These are phyloP conservation scores for Exophiala aquamarina DNA, from an alignment of 2,329 filamentous ascomycete species.

Conservation along the genomic window DNA sequence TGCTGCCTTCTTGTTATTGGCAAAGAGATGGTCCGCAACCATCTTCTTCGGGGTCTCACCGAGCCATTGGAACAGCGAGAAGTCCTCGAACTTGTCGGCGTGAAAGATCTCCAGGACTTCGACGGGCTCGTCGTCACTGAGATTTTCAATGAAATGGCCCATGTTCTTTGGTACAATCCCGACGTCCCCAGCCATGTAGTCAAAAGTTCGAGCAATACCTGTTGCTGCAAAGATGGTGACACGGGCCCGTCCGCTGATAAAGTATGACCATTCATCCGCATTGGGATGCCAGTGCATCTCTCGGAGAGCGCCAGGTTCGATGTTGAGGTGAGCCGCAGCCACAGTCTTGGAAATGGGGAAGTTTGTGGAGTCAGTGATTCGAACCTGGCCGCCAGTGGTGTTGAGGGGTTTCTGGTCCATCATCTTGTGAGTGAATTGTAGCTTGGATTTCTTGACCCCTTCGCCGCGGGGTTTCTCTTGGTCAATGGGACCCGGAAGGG, in stretches of 20 bases:
- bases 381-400: slow-evolving; percentile 68
- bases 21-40: slow-evolving; percentile 67
- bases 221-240: slow-evolving; percentile 73
- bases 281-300: slow-evolving; percentile 84
- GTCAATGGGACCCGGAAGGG: slow-evolving; percentile 62
- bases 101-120: slow-evolving; percentile 76
- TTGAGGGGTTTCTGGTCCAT: slow-evolving; percentile 66
- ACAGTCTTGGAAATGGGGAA: slow-evolving; percentile 73
- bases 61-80: slow-evolving; percentile 73
- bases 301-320: slow-evolving; percentile 69
- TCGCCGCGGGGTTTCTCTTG: slow-evolving; percentile 62
- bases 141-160: slow-evolving; percentile 80
- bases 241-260: slow-evolving; percentile 69
- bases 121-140: slow-evolving; percentile 69
- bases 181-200: slow-evolving; percentile 73
- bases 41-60: slow-evolving; percentile 68
- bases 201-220: slow-evolving; percentile 69
- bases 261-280: slow-evolving; percentile 80
- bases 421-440: slow-evolving; percentile 70
- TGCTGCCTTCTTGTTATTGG: slow-evolving; percentile 59
- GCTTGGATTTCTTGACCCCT: slow-evolving; percentile 64
- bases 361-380: slow-evolving; percentile 73
- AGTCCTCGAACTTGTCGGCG: slow-evolving; percentile 69
- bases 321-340: slow-evolving; percentile 69
- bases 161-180: slow-evolving; percentile 75